Base-by-base conservation (phyloP, 1,284 basidiomycete genomes). In the Ceratobasidium sp. region DNA sequence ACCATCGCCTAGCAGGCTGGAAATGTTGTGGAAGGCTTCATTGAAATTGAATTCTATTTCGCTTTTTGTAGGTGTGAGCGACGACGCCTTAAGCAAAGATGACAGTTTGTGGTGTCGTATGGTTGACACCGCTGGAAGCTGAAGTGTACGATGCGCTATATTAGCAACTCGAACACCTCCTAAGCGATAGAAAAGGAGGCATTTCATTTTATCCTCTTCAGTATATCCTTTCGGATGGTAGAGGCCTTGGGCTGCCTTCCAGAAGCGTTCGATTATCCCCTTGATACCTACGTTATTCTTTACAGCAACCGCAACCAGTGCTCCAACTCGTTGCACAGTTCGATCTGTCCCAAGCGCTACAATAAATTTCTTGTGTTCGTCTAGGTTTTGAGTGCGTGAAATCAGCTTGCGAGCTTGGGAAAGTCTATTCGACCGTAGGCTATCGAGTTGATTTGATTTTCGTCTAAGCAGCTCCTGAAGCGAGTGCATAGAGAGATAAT, bases 201-300 rank as follows among this genome's bases (percentile, higher is more conserved):
- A n/a, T 26, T 50, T 50, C 46, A 50, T 50, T 50, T 50, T 50
- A 8, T 50, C 46, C 23, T 50, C 46, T 50, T 50, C 46, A n/a
- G 46, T 50, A n/a, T n/a, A 50, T 50, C 46, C 46, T 26, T 50
- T 50, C 8, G 46, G 46, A 26, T 26, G 46, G 16, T 6, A 50
- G n/a, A 50, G 46, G n/a, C 50, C 50, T 9, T 9, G n/a, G 2
- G 50, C 50, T 23, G 50, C 50, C 14, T 26, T 21, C 23, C 26
- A n/a, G 23, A 23, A 52, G 12, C n/a, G 23, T n/a, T 28, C 50
- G 21, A 52, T 21, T 52, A 52, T 26, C 28, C 50, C 23, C 14
- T 14, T 21, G 28, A 52, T 26, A 21, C n/a, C 16, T 5, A 26
- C 2, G 2, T 23, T 28, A 6, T 52, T 21, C 50, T 26, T 9